These are phyloP conservation scores for Aspergillus nidulans DNA, from an alignment of 495 filamentous ascomycete species.

Conservation along the genomic window DNA sequence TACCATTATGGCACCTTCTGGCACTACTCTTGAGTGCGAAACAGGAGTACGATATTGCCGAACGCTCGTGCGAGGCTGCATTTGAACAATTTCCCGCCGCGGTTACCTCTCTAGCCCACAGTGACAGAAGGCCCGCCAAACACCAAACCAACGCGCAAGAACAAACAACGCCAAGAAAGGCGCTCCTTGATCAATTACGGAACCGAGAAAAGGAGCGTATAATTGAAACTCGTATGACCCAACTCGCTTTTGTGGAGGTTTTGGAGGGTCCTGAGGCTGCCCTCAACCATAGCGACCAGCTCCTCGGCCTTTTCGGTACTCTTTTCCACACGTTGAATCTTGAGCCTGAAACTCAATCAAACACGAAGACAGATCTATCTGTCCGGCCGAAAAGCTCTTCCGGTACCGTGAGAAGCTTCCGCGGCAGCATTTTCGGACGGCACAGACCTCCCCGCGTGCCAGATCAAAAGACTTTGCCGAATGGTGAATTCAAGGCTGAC, in stretches of 20 bases:
- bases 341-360: slow-evolving; percentile 23
- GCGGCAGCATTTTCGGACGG: slow-evolving; percentile 70
- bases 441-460: slow-evolving; percentile 33
- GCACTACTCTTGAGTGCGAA: slow-evolving; percentile 79
- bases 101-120: slow-evolving; percentile 50
- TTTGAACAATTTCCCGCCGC: slow-evolving; percentile 74
- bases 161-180: slow-evolving; percentile 29
- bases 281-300: slow-evolving; percentile 75
- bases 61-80: slow-evolving; percentile 78
- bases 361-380: slow-evolving; percentile 24
- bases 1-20: slow-evolving; percentile 73
- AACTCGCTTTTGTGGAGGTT: slow-evolving; percentile 77
- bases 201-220: slow-evolving; percentile 75
- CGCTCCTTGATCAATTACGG: slow-evolving; percentile 67
- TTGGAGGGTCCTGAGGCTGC: slow-evolving; percentile 76
- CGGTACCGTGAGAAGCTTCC: slow-evolving; percentile 66
- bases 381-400: slow-evolving; percentile 65
- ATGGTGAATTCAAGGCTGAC: slow-evolving; percentile 9
- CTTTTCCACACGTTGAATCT: slow-evolving; percentile 61
- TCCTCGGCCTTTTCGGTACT: slow-evolving; percentile 73
- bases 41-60: slow-evolving; percentile 77
- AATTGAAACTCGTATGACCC: slow-evolving; percentile 89
- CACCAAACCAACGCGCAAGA: slow-evolving; percentile 36
- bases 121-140: slow-evolving; percentile 29
- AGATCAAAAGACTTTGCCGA: slow-evolving; percentile 25